Evolutionary conservation across 768 basidiomycete species (phyloP).

Genomic region (Macrolepiota fuliginosa): DNA sequence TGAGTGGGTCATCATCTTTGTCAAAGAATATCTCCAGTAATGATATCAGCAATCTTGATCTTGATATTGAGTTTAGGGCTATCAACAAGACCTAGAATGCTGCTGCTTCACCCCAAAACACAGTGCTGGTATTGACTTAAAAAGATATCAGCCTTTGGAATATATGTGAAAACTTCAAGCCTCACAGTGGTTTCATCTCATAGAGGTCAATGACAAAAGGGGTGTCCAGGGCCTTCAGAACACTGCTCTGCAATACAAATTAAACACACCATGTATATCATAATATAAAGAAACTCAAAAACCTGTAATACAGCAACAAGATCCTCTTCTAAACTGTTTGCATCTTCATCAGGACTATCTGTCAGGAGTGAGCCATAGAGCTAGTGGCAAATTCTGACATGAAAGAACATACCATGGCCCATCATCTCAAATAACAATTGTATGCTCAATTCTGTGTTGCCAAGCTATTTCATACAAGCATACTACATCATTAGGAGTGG

Average conservation of each 20-base stretch:
- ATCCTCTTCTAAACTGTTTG: constrained; percentile 60
- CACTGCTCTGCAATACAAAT: constrained; percentile 53
- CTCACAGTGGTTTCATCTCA: constrained; percentile 62
- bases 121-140: constrained; percentile 60
- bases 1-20: constrained; percentile 32
- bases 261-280: background rate
- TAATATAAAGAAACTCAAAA: constrained; percentile 7
- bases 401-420: constrained; percentile 54
- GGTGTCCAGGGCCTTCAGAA: constrained; percentile 56
- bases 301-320: constrained; percentile 74
- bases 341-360: constrained; percentile 43
- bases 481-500: constrained; percentile 81
- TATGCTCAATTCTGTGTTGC: constrained; percentile 74
- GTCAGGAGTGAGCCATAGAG: constrained; percentile 5
- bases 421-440: constrained; percentile 82
- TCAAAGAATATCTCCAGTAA: constrained; percentile 62
- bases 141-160: constrained; percentile 7
- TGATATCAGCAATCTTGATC: constrained; percentile 60
- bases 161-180: constrained; percentile 6
- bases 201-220: constrained; percentile 60
- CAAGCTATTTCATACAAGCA: constrained; percentile 74
- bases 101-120: constrained; percentile 72
- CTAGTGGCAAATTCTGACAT: background rate
- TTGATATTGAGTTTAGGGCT: constrained; percentile 44
- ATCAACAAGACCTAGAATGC: constrained; percentile 75